Conservation (phyloP, 345 rosid species). For the Linum tenue region DNA sequence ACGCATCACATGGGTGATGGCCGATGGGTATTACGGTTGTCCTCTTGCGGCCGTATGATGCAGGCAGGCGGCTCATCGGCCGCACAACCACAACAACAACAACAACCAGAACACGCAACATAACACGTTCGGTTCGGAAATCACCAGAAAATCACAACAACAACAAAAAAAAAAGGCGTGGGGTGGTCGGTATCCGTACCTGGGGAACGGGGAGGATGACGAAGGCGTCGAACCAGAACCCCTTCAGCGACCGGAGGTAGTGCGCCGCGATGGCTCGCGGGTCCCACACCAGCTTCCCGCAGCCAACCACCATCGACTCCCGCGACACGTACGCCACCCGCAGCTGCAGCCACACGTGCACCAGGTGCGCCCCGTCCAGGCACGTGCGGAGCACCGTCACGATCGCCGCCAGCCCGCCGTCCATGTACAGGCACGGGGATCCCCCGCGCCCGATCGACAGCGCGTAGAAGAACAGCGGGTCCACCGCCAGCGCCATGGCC, state of each 20-base stretch:
- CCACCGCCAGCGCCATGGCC: constrained; percentile 43
- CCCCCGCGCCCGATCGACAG: constrained; percentile 31
- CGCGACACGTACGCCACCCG: constrained; percentile 52
- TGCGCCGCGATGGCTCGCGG: constrained; percentile 44
- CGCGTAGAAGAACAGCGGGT: constrained; percentile 51
- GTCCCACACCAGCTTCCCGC: constrained; percentile 67
- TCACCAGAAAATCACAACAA: no score
- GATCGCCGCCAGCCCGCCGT: constrained; percentile 28
- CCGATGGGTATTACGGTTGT: no score
- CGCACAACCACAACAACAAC: no score
- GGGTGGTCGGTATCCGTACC: constrained; percentile 17
- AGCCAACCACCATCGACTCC: constrained; percentile 51
- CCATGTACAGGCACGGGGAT: constrained; percentile 44
- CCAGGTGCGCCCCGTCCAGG: constrained; percentile 37
- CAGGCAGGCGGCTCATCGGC: no score
- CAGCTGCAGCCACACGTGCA: constrained; percentile 51
- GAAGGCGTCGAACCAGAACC: constrained; percentile 53
- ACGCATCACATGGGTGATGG: no score
- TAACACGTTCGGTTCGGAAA: no score
- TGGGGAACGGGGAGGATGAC: constrained; percentile 57
- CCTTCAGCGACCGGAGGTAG: constrained; percentile 37
- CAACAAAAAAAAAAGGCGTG: no score
- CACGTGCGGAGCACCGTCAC: constrained; percentile 39
- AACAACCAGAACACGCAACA: no score
- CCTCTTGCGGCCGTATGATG: no score